Evolutionary conservation across 768 basidiomycete genomes (phyloP), one percentile per base, ranked within the genome.

Genomic region (Candolleomyces aberdarensis): DNA sequence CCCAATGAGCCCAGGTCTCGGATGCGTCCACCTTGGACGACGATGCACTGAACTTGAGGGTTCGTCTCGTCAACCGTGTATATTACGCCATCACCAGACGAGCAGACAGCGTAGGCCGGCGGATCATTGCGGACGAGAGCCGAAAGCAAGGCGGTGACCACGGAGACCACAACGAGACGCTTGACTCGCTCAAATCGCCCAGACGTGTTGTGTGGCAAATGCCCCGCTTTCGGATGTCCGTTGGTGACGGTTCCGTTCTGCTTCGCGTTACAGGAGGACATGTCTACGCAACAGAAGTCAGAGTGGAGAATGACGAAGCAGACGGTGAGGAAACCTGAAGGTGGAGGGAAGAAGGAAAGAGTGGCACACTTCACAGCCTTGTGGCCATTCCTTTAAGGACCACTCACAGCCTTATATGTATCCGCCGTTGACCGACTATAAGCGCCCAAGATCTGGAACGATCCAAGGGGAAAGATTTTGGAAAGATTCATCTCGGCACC

Each of bases 61-160:
- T 82, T 79, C 32, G 69, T 58, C 6, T 73, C 70, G 67, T 92
- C 87, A n/a, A 91, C 87, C 17, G 86, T 88, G 66, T 91, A 90
- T 53, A 92, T 80, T 32, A 74, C 72, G 53, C 76, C 65, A 19
- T 77, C 78, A 11, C 80, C 73, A 53, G 68, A 77, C 31, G 89
- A 84, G 71, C 89, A 91, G n/a, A 91, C 64, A 1, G 83, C 86
- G 66, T 89, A 90, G 5, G 74, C 59, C 4, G 58, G 48, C 13
- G 63, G 46, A 15, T 54, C 54, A 13, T 39, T 14, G 15, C 40
- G 29, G 22, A 29, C 14, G 13, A 20, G 29, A 32, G 31, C 19
- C 13, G 59, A 59, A 43, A 58, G 29, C 26, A 56, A 31, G 50
- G 49, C 26, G 51, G 56, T 39, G 7, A 56, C 43, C 50, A 58